Percentiles rank a stretch among this genome's conserved stretches.
Evolutionary conservation across 2,329 filamentous ascomycete genomes (phyloP).

Genomic region (Arthrobotrys sphaeroides): DNA sequence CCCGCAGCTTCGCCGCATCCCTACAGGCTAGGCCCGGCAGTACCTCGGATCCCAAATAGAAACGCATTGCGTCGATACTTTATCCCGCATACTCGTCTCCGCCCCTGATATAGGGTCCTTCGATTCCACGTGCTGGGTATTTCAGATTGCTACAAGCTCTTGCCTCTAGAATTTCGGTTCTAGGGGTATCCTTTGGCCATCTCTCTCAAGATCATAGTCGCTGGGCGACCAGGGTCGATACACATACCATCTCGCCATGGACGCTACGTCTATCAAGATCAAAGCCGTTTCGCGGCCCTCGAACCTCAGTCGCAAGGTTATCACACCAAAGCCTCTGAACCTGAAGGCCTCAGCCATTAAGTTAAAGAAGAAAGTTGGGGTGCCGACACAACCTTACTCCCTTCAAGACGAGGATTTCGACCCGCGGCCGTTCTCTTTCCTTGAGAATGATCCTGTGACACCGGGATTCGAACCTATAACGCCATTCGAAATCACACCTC

Average conservation of each 20-base stretch:
- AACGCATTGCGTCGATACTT: conserved; percentile 3
- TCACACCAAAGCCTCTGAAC: conserved; percentile 53
- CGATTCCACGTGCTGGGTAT: background rate
- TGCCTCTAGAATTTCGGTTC: background rate
- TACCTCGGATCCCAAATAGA: background rate
- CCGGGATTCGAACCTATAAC: conserved; percentile 54
- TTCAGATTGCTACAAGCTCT: background rate
- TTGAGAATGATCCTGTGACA: conserved; percentile 52
- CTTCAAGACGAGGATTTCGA: conserved; percentile 51
- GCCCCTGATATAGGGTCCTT: background rate
- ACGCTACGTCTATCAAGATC: conserved; percentile 51
- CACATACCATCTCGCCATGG: conserved; percentile 14
- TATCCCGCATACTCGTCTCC: background rate
- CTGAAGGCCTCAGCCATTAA: conserved; percentile 43
- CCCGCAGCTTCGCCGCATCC: conserved; percentile 11
- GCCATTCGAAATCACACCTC: conserved; percentile 53
- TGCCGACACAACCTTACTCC: conserved; percentile 27
- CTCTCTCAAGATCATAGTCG: conserved; percentile 12
- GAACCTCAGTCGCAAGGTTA: conserved; percentile 48
- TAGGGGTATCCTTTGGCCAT: background rate
- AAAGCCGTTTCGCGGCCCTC: conserved; percentile 52
- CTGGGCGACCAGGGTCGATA: conserved; percentile 20
- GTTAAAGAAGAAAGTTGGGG: conserved; percentile 33
- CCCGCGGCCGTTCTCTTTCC: conserved; percentile 47
- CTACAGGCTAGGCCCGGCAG: conserved; percentile 30